Evolutionary conservation across 768 basidiomycete genomes (phyloP).

Genomic region (Suillus hirtellus): DNA sequence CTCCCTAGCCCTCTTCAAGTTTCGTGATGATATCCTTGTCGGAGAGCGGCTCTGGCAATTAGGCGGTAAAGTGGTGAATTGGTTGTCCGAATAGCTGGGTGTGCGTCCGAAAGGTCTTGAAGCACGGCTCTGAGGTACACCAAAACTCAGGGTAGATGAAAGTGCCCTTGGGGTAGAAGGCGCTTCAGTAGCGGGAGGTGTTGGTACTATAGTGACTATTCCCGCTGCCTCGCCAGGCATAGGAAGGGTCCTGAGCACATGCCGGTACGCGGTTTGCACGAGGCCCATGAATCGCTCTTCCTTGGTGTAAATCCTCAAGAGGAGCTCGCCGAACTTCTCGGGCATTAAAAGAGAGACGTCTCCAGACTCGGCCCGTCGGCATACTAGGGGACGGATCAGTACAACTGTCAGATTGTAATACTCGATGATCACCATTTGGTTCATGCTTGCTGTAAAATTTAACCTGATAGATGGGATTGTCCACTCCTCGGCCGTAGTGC

Average conservation of each 20-base stretch:
- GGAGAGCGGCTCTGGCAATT: slow-evolving; percentile 34
- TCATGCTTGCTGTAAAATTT: slow-evolving; percentile 73
- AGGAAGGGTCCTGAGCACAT: slow-evolving; percentile 32
- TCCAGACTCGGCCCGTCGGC: slow-evolving; percentile 46
- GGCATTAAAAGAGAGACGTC: slow-evolving; percentile 71
- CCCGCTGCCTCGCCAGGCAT: slow-evolving; percentile 6
- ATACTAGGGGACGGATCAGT: slow-evolving; percentile 34
- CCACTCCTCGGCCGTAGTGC: slow-evolving; percentile 76
- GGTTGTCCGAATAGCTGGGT: slow-evolving; percentile 38
- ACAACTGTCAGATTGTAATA: neutral
- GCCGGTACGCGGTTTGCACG: slow-evolving; percentile 68
- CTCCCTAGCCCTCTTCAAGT: slow-evolving; percentile 27
- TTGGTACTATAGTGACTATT: slow-evolving; percentile 18
- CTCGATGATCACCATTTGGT: slow-evolving; percentile 48
- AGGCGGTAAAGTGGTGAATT: slow-evolving; percentile 46
- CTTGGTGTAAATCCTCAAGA: slow-evolving; percentile 69
- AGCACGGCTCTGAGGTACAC: slow-evolving; percentile 1
- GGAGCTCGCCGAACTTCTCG: slow-evolving; percentile 63
- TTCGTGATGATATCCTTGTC: slow-evolving; percentile 27
- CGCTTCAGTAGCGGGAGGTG: slow-evolving; percentile 39
- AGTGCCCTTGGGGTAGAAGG: slow-evolving; percentile 38
- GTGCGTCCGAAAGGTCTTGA: slow-evolving; percentile 28
- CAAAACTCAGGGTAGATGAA: slow-evolving; percentile 19
- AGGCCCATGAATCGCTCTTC: slow-evolving; percentile 55
- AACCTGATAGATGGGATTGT: slow-evolving; percentile 67